Base-by-base conservation (phyloP, 805 yeast genomes). In the Priceomyces castillae region DNA sequence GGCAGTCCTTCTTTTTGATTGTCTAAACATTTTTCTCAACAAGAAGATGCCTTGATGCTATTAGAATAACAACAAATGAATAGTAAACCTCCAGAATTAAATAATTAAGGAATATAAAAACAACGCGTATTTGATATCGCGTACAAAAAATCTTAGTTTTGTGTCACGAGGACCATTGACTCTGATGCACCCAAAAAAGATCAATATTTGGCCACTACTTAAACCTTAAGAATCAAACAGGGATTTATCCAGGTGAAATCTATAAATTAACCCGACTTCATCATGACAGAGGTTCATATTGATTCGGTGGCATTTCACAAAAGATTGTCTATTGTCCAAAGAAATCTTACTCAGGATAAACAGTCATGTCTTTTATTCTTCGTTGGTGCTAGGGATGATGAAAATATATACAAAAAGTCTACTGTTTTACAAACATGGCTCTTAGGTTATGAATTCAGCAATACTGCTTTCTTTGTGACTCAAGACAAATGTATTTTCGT, bases 361-460 rank as follows among this genome's bases (percentile, higher is more conserved):
- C 51, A 58, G 36, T 44, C 61, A 7, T 60, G 65, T 35, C 51
- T 67, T 16, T 54, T 89, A 47, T 78, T 87, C 37, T 80, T 87
- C 11, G 84, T 86, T 37, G 98, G 97, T 10, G 86, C 95, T 6
- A 73, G 87, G 35, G 90, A 88, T 59, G 94, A 86, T 47, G 92
- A 86, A 50, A 86, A 89, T 61, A 95, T 96, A 38, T 90, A 88
- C 64, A 89, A 86, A 59, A 88, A 88, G 65, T 84, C 95, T 10
- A 82, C 95, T 1, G 83, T 86, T 36, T 65, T 90, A 37, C 97
- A 90, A 61, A 85, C 82, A 41, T 92, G 98, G 98, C 69, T 92
- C 42, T 68, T 92, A 39, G 96, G 97, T 3, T 92, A 90, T 61
- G 98, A 94, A 61, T 92, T 92, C 59, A 95, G 96, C n/a, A 94